These are phyloP conservation scores for Ascocoryne sarcoides DNA, from an alignment of 2,329 filamentous ascomycete species.

Conservation along the genomic window DNA sequence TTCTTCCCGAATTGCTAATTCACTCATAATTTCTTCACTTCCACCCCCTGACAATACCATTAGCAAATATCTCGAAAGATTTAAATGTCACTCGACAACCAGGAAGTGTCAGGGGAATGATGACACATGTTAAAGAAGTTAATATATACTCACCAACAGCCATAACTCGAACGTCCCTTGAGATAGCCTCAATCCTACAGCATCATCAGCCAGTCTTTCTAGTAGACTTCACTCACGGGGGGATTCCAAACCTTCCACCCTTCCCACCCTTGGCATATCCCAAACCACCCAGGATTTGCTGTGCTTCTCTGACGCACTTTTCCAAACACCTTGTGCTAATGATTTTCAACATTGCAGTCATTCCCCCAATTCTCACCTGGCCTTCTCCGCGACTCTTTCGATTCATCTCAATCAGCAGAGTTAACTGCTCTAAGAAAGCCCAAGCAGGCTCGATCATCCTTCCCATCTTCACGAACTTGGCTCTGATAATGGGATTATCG, in stretches of 20 bases:
- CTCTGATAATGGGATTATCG: slow-evolving; percentile 48
- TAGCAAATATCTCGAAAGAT: not conserved
- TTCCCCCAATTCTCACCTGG: slow-evolving; percentile 37
- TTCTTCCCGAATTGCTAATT: slow-evolving; percentile 26
- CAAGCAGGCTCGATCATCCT: slow-evolving; percentile 52
- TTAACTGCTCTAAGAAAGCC: slow-evolving; percentile 53
- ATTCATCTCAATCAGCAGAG: slow-evolving; percentile 30
- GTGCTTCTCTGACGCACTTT: slow-evolving; percentile 43
- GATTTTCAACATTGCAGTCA: slow-evolving; percentile 43
- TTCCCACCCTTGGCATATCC: slow-evolving; percentile 42
- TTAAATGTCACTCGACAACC: no score
- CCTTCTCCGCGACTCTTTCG: slow-evolving; percentile 11
- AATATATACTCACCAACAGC: slow-evolving; percentile 25
- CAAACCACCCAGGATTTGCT: slow-evolving; percentile 45
- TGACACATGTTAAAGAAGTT: not conserved
- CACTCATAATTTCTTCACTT: slow-evolving; percentile 28
- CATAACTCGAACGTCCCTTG: slow-evolving; percentile 41
- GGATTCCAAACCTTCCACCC: slow-evolving; percentile 30
- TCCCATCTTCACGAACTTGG: slow-evolving; percentile 51
- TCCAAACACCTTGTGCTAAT: slow-evolving; percentile 44
- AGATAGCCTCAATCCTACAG: slow-evolving; percentile 42
- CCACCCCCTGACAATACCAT: slow-evolving; percentile 20
- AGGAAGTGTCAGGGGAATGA: no score
- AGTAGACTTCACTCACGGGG: not conserved
- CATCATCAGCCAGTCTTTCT: not conserved